phyloP scores from a whole-genome alignment of 352 stramenopile genomes.

The Globisporangium nodosum region DNA sequence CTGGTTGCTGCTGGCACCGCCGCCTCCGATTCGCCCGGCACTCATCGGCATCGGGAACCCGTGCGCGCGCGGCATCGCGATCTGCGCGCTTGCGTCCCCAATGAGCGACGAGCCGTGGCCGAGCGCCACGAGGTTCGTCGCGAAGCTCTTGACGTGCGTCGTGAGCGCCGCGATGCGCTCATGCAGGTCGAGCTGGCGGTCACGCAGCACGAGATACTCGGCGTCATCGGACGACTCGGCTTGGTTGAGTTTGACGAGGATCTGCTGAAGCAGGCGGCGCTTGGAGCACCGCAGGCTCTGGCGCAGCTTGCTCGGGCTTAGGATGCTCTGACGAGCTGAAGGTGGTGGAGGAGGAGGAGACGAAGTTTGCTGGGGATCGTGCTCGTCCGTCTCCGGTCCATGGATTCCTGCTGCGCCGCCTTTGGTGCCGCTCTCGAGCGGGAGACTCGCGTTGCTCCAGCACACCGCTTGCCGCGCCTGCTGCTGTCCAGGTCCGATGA shows the following conservation, averaged over 20 bases:
- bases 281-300: constrained; percentile 36
- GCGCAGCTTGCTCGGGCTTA: constrained; percentile 12
- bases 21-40: neutral
- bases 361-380: neutral
- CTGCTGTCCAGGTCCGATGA: constrained; percentile 4
- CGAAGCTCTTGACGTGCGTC: constrained; percentile 37
- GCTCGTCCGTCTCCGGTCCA: neutral
- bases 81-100: constrained; percentile 16
- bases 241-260: constrained; percentile 37
- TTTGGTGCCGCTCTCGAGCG: neutral
- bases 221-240: constrained; percentile 29
- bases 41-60: constrained; percentile 1
- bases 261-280: constrained; percentile 37
- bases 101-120: constrained; percentile 27
- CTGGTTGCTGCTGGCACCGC: neutral
- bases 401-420: no score
- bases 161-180: constrained; percentile 20
- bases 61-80: constrained; percentile 13
- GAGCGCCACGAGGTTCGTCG: constrained; percentile 31
- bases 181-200: constrained; percentile 27
- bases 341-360: neutral
- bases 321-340: neutral
- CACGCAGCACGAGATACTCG: constrained; percentile 29
- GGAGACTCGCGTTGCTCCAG: constrained; percentile 12
- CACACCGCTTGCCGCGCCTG: constrained; percentile 6